Base-by-base conservation (phyloP, 2,329 filamentous ascomycete species). In the Colletotrichum agaves region DNA sequence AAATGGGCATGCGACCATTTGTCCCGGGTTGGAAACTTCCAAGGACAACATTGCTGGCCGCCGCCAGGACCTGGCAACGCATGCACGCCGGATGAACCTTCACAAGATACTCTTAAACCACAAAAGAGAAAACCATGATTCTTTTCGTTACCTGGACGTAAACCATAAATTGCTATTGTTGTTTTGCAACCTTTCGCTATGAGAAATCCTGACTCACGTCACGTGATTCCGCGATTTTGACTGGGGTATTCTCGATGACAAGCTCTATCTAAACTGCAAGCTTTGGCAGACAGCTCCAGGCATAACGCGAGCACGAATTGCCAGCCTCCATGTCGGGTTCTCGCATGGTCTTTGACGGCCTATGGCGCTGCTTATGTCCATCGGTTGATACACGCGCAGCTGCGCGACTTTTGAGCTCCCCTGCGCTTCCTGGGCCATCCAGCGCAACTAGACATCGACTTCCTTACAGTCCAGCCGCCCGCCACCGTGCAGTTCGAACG, bases 361-460 rank as follows among this genome's bases (percentile, higher is more conserved):
- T 91, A 50, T 90, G 88, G 87, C 85, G 86, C 74, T 90, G 85
- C 73, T 79, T 91, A 15, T 90, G 87, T 73, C 88, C 88, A 12
- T 84, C 83, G 8, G 80, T 87, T 64, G 84, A 87, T 72, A 71
- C 77, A 6, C 64, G 72, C 4, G 73, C 77, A 2, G 73, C 84
- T 12, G 75, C 76, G 4, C 79, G 72, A 58, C 73, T 78, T 15
- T 65, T 79, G 63, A 70, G 63, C 62, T 61, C 47, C 13, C 67
- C 74, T 13, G 64, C 52, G 27, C 69, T 70, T 61, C 73, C 58
- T 68, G 68, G 33, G 57, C 64, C 43, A 53, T 55, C 21, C n/a
- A 37, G 39, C 17, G 44, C 49, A 31, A 61, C 62, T 15, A 50
- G 50, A 41, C 43, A 27, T 5, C 68, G 35, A 60, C 55, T 52